Base-by-base conservation (phyloP, 768 basidiomycete genomes). In the Myochromella boudieri region DNA sequence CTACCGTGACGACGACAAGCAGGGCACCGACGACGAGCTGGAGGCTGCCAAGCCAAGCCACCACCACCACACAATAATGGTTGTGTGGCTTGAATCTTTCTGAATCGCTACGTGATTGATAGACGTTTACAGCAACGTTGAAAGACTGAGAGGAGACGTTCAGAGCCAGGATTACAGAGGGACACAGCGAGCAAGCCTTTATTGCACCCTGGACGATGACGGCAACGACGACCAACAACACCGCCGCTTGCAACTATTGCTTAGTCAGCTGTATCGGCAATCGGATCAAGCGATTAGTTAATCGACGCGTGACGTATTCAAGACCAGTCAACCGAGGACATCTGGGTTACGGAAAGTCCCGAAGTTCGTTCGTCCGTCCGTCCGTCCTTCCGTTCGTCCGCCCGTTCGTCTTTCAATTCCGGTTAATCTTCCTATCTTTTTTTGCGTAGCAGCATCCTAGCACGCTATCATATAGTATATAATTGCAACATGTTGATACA, bases 341-440 rank as follows among this genome's bases (percentile, higher is more conserved):
- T n/a, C n/a, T n/a, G n/a, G n/a, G n/a, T n/a, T n/a, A n/a, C n/a
- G n/a, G n/a, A n/a, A n/a, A n/a, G n/a, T n/a, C n/a, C n/a, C n/a
- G n/a, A n/a, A n/a, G n/a, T n/a, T n/a, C n/a, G 33, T 12, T 34
- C 33, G 18, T n/a, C 33, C 18, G 33, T n/a, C 33, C n/a, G 14
- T 12, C 33, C 14, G 18, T 17, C n/a, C 29, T 31, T 31, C n/a
- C 8, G 8, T 31, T 31, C 29, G 29, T n/a, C 29, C 9, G n/a
- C 54, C 57, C 79, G 46, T 49, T 68, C 55, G 55, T 62, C 67
- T 55, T 74, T 50, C 55, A 72, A 43, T 49, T 68, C 40, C 54
- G 80, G 42, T 58, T 67, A 24, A 54, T 64, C 29, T 57, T 70
- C 49, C n/a, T n/a, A n/a, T n/a, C n/a, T n/a, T n/a, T n/a, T n/a